Evolutionary conservation across 2,329 filamentous ascomycete species (phyloP), one percentile per base, ranked within the genome.

Genomic region (Coniochaeta sp.): DNA sequence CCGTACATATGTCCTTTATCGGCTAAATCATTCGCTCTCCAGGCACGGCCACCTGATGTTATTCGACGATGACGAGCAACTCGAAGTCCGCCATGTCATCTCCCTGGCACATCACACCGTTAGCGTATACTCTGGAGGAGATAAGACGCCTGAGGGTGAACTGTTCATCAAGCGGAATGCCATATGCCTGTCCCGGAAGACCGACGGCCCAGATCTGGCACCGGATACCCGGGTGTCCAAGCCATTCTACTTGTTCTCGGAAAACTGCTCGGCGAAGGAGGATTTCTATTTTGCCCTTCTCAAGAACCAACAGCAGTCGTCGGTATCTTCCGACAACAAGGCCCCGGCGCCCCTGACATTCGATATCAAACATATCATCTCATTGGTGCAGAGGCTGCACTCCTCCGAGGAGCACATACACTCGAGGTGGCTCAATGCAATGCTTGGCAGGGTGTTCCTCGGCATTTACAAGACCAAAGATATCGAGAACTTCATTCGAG

Each of bases 251-350:
- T 75, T 99, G 4, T 99, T 97, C 68, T 95, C 89, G 0, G 91
- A 97, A 58, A 96, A 95, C 62, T 89, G 89, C 65, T 96, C 91
- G 0, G 90, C 94, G 46, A 99, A 99, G 67, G 94, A 99, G 68
- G 94, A 99, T 65, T 97, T 99, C 69, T 99, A 99, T 67, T 92
- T 96, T 68, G 88, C 92, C 12, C 75, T 99, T 59, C 75, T 99
- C 33, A 84, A 85, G 60, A 95, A 91, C 57, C 88, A 95, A 64
- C 85, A 91, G 58, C 83, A 86, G 60, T 2, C 24, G 4, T n/a
- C n/a, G n/a, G 76, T 82, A 52, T 76, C 77, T 33, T 71, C 74
- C 2, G 73, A 74, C 20, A 73, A 77, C 51, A 73, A 75, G 18
- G 79, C 83, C 1, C 90, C 91, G 0, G 77, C 77, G 50, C 86